Conservation (phyloP, 139 green algal genomes). For the Chlorella sp. region DNA sequence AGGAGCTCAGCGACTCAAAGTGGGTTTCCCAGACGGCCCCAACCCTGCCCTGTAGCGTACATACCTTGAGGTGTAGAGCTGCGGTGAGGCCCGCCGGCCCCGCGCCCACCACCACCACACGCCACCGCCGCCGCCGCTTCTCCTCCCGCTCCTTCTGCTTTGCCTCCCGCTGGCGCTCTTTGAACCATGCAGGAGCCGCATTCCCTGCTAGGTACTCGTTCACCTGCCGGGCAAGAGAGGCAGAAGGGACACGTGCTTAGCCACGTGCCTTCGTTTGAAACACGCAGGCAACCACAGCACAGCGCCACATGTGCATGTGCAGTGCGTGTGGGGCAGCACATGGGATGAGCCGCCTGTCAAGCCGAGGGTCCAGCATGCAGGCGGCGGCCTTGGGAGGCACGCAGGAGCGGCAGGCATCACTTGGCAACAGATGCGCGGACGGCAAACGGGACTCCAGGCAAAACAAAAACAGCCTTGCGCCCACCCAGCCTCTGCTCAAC, state of each 20-base stretch:
- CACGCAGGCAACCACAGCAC: not conserved
- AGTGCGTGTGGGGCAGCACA: no score
- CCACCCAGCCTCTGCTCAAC: no score
- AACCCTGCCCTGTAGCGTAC: not conserved
- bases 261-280: not conserved
- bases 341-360: no score
- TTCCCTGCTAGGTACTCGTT: slow-evolving; percentile 21
- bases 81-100: slow-evolving; percentile 83
- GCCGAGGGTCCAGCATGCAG: no score
- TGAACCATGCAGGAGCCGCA: slow-evolving; percentile 14
- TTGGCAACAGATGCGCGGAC: no score
- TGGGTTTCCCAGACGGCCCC: no score
- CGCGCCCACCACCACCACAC: slow-evolving; percentile 82
- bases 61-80: slow-evolving; percentile 74
- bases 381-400: not conserved
- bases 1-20: no score
- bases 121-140: slow-evolving; percentile 23
- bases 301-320: not conserved
- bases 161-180: slow-evolving; percentile 22
- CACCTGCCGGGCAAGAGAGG: slow-evolving; percentile 31
- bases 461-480: no score
- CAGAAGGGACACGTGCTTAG: not conserved
- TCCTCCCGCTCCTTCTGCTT: slow-evolving; percentile 31
- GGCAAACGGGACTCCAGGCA: no score
- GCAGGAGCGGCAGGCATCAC: not conserved